phyloP scores from a whole-genome alignment of 805 yeast species.

The Ogataea angusta region DNA sequence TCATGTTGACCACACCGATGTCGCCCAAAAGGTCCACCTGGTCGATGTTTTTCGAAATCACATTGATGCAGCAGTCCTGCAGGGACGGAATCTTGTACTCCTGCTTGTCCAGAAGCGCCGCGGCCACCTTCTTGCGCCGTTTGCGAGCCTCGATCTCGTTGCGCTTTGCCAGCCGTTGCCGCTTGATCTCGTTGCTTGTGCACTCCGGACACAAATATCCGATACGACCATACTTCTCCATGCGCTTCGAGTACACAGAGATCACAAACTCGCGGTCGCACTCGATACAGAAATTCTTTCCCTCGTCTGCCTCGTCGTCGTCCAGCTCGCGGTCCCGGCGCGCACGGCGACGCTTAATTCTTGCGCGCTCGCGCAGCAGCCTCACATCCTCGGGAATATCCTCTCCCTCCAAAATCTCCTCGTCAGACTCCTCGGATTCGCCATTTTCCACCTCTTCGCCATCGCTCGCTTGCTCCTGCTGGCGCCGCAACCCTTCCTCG shows the following conservation, averaged over 20 bases:
- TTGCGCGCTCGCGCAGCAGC: slow-evolving; percentile 20
- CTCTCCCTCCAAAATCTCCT: slow-evolving; percentile 37
- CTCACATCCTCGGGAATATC: slow-evolving; percentile 22
- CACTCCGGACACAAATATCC: slow-evolving; percentile 71
- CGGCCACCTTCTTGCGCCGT: slow-evolving; percentile 75
- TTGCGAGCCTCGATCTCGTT: slow-evolving; percentile 66
- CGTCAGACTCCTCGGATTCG: slow-evolving; percentile 25
- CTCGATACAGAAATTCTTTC: slow-evolving; percentile 49
- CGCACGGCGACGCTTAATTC: slow-evolving; percentile 37
- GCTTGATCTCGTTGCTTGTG: slow-evolving; percentile 43
- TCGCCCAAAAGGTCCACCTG: slow-evolving; percentile 84
- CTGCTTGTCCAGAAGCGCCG: slow-evolving; percentile 73
- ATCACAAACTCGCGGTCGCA: slow-evolving; percentile 60
- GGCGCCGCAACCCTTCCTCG: slow-evolving; percentile 32
- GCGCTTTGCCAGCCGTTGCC: slow-evolving; percentile 42
- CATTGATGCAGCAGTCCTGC: slow-evolving; percentile 76
- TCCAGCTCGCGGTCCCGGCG: slow-evolving; percentile 30
- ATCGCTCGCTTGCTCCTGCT: slow-evolving; percentile 30
- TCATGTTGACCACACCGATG: slow-evolving; percentile 70
- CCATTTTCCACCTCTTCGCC: slow-evolving; percentile 21
- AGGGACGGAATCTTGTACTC: slow-evolving; percentile 62
- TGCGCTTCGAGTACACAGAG: slow-evolving; percentile 60
- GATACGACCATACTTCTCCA: slow-evolving; percentile 42
- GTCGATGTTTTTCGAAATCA: slow-evolving; percentile 62
- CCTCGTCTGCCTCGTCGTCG: slow-evolving; percentile 45